Base-by-base conservation (phyloP, 2,329 filamentous ascomycete species). In the Talaromyces sp. region DNA sequence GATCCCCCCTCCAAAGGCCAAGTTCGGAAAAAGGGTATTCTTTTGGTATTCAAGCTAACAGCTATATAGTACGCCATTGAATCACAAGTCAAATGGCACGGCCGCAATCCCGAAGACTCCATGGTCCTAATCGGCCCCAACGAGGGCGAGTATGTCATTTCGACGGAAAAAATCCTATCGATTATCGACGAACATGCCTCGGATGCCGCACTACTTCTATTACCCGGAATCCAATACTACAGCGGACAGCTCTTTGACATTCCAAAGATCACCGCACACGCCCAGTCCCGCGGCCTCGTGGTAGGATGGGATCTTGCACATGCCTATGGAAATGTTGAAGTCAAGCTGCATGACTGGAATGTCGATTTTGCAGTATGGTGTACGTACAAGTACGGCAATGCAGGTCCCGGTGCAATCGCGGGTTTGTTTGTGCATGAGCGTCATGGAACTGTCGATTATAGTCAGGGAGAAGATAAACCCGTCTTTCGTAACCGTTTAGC, bases 321-420 rank as follows among this genome's bases (percentile, higher is more conserved):
- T 73, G 90, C 90, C 0, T 89, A 84, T 46, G 92, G 90, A 32
- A 96, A 96, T 68, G 88, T 92, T 2, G 85, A 88, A 29, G 75
- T 96, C 10, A 77, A 83, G 61, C 80, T 96, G 21, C 91, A 95
- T 72, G 89, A 92, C 67, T 96, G 91, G 91, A 83, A 89, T 65
- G 90, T 94, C 43, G 92, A 96, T 72, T 95, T 95, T 67, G 91
- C 92, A 9, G 89, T 83, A 60, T 96, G 92, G 92, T 96, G 92
- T 76, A 92, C 89, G 8, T 96, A 96, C 81, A 96, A 96, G 78
- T 96, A 96, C 76, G 84, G 94, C 72, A 95, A 95, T 71, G 85
- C 87, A 21, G 91, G 92, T 0, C 90, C 92, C 0, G 92, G 91
- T 1, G 82, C 86, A 8, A 94, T 94, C 62, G 90, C 83, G 0